Base-by-base conservation (phyloP, 352 stramenopile genomes). In the Globisporangium okanoganense region DNA sequence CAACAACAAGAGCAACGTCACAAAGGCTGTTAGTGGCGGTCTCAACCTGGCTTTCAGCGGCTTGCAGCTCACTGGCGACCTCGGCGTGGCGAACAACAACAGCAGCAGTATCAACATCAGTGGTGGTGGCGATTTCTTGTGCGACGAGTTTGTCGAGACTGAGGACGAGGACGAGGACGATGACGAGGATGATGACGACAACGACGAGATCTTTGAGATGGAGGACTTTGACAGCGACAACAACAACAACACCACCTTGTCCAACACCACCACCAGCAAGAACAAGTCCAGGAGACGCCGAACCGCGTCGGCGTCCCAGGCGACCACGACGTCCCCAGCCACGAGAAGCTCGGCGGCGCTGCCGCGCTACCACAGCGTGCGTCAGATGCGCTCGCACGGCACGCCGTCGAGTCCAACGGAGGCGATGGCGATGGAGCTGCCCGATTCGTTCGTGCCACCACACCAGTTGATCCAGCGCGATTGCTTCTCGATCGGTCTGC, bases 151-250 rank as follows among this genome's bases (percentile, higher is more conserved):
- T 20, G 64, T 64, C 12, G 77, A 81, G 43, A 70, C 75, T 7
- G 69, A 81, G 38, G 73, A 73, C 18, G 75, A 86, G 5, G 75
- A 85, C 2, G 65, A 84, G 56, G 72, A 79, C 35, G 70, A 76
- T 33, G 66, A 60, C 14, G 66, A 82, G 56, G 72, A 78, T 29
- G 70, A 76, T 36, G 66, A 57, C 13, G 66, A 82, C 36, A 71
- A 84, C 20, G 75, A 77, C 31, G 76, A 76, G 56, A 92, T 92
- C 78, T 92, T 92, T 76, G 78, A 79, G 64, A 92, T 92, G 82
- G 82, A 92, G 35, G 64, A 63, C 68, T 67, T 84, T 56, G 78
- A 82, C n/a, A 64, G 61, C 61, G 54, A 66, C 54, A 58, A 41
- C 38, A 65, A 38, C 47, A 56, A 24, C 16, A 48, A 58, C 22